A percentile compares a stretch with the other conserved stretches of the same genome.
Conservation (phyloP, 805 yeast species). For the Candida awuae region DNA sequence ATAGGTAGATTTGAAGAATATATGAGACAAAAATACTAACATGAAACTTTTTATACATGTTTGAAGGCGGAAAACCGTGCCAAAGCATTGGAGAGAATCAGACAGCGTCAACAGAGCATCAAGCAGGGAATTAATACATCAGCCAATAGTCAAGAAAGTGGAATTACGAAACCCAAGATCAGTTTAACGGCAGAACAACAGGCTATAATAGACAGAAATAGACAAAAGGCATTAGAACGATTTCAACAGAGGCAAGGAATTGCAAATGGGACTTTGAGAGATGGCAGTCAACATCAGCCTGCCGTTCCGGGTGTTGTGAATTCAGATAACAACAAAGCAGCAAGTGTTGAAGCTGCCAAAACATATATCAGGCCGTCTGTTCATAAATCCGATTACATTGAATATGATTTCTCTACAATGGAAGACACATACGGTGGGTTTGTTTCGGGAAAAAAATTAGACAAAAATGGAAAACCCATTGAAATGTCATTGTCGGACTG, state of each 20-base stretch:
- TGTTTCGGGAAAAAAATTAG: slow-evolving; percentile 35
- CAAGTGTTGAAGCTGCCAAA: slow-evolving; percentile 1
- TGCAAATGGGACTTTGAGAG: slow-evolving; percentile 13
- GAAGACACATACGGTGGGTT: slow-evolving; percentile 84
- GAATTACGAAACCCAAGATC: background rate
- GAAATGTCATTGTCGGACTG: slow-evolving; percentile 45
- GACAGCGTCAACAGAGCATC: slow-evolving; percentile 31
- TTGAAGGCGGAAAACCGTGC: slow-evolving; percentile 59
- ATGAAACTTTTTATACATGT: background rate
- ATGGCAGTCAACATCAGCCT: slow-evolving; percentile 17
- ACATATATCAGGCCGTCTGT: slow-evolving; percentile 38
- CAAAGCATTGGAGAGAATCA: slow-evolving; percentile 51
- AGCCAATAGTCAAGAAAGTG: background rate
- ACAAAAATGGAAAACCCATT: slow-evolving; percentile 21
- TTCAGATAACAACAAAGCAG: background rate
- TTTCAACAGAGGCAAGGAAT: slow-evolving; percentile 12
- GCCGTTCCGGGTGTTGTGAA: slow-evolving; percentile 4
- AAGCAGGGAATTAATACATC: slow-evolving; percentile 3
- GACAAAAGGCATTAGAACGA: slow-evolving; percentile 44
- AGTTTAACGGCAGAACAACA: slow-evolving; percentile 40
- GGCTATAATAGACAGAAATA: slow-evolving; percentile 42
- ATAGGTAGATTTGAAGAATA: no score
- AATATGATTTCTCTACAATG: slow-evolving; percentile 87
- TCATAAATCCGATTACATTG: slow-evolving; percentile 60
- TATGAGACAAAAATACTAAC: background rate